Evolutionary conservation across 2,329 filamentous ascomycete genomes (phyloP).

Genomic region (Aurifilum marmelostoma): DNA sequence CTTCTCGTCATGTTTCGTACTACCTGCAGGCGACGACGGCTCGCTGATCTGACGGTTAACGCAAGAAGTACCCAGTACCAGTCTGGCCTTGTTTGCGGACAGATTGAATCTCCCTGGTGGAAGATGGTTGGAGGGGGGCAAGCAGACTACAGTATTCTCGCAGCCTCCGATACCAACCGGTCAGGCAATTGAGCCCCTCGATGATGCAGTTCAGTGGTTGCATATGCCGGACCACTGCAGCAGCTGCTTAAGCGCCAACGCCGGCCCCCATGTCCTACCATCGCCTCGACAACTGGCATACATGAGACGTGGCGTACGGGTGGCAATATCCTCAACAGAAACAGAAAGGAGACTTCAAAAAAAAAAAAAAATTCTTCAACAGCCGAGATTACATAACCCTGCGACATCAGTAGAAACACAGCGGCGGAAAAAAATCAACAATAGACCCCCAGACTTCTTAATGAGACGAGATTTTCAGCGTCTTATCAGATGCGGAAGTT

Average conservation of each 20-base stretch:
- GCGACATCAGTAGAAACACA: not conserved
- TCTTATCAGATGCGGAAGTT: conserved; percentile 19
- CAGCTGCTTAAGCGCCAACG: conserved; percentile 9
- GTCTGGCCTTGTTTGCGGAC: not conserved
- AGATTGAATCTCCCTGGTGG: too few relatives aligned
- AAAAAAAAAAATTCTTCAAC: too few relatives aligned
- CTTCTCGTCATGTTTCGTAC: not conserved
- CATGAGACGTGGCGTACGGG: not conserved
- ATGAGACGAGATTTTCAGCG: conserved; percentile 12
- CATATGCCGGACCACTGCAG: conserved; percentile 1
- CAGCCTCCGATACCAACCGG: conserved; percentile 4
- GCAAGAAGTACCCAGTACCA: not conserved
- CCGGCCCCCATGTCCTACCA: not conserved
- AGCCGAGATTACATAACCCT: not conserved
- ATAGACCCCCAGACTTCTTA: conserved; percentile 1
- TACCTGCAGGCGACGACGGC: not conserved
- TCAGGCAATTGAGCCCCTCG: not conserved
- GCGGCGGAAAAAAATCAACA: not conserved
- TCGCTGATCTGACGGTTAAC: not conserved
- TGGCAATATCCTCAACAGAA: conserved; percentile 25
- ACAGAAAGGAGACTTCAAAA: not conserved
- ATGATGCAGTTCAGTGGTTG: not conserved
- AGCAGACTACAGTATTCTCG: not conserved
- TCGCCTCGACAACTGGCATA: not conserved
- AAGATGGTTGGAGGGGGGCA: not conserved